Conservation (phyloP, 164 flowering plant species). For the Brasenia schreberi region DNA sequence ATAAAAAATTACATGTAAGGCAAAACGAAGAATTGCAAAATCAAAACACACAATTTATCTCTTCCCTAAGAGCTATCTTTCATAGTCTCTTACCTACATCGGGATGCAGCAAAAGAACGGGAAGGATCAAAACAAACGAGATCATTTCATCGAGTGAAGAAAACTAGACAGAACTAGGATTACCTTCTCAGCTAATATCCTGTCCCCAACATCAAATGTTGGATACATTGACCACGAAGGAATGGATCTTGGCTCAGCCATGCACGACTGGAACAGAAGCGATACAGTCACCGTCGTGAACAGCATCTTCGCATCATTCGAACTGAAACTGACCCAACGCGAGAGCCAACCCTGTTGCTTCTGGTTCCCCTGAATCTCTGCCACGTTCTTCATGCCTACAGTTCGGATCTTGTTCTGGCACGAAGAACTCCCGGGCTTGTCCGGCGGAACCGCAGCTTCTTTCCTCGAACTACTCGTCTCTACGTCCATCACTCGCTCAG, state of each 20-base stretch:
- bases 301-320: constrained; percentile 68
- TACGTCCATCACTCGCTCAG: constrained; percentile 8
- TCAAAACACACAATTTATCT: no score
- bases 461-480: constrained; percentile 23
- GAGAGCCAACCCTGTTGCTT: constrained; percentile 28
- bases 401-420: no score
- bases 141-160: neutral
- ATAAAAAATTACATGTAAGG: no score
- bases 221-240: constrained; percentile 89
- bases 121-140: no score
- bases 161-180: neutral
- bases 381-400: neutral
- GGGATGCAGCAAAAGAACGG: no score
- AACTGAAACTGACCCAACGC: constrained; percentile 21
- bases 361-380: constrained; percentile 3
- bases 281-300: constrained; percentile 71
- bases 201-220: constrained; percentile 81
- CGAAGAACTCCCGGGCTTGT: constrained; percentile 1
- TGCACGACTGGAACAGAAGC: constrained; percentile 42
- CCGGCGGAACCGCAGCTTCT: constrained; percentile 1
- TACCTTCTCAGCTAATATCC: constrained; percentile 93
- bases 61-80: no score
- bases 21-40: no score
- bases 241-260: constrained; percentile 89
- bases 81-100: no score